phyloP scores from a whole-genome alignment of 305 asterid genomes.

The Plantago lanceolata region DNA sequence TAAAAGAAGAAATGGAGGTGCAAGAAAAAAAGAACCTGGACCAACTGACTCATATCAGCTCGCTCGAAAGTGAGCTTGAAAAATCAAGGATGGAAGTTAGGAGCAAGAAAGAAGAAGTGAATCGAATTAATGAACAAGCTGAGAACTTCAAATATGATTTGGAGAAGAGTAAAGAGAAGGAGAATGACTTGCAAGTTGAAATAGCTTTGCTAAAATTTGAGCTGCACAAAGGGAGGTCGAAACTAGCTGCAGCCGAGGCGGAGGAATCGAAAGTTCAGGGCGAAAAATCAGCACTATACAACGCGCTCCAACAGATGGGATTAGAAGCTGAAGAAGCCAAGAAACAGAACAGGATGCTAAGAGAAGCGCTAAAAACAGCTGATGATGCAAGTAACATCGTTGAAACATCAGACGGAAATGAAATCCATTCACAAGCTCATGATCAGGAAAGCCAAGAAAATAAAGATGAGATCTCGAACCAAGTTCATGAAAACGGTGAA shows the following conservation, averaged over 20 bases:
- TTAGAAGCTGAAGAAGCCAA: constrained; percentile 44
- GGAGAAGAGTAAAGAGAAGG: constrained; percentile 37
- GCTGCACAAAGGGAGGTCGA: constrained; percentile 47
- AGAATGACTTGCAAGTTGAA: constrained; percentile 42
- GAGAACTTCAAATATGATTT: constrained; percentile 27
- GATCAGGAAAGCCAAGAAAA: constrained; percentile 3
- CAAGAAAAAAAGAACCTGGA: constrained; percentile 32
- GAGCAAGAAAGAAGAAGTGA: constrained; percentile 22
- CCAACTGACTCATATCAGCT: constrained; percentile 26
- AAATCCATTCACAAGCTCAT: neutral
- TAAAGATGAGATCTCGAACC: neutral
- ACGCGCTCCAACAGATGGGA: constrained; percentile 53
- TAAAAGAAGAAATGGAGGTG: constrained; percentile 30
- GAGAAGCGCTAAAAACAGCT: constrained; percentile 23
- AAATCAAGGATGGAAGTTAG: constrained; percentile 21
- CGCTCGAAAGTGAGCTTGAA: constrained; percentile 36
- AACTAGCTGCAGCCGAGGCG: constrained; percentile 43
- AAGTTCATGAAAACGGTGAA: no score
- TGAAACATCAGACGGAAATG: constrained; percentile 11
- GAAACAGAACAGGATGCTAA: constrained; percentile 31
- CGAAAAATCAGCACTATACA: constrained; percentile 43
- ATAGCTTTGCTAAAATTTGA: constrained; percentile 49
- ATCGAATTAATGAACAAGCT: neutral
- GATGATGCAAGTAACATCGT: constrained; percentile 13
- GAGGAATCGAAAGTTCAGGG: constrained; percentile 42